A percentile compares a stretch with the other conserved stretches of the same genome.
Conservation (phyloP, 768 basidiomycete species). For the Candolleomyces eurysporus region DNA sequence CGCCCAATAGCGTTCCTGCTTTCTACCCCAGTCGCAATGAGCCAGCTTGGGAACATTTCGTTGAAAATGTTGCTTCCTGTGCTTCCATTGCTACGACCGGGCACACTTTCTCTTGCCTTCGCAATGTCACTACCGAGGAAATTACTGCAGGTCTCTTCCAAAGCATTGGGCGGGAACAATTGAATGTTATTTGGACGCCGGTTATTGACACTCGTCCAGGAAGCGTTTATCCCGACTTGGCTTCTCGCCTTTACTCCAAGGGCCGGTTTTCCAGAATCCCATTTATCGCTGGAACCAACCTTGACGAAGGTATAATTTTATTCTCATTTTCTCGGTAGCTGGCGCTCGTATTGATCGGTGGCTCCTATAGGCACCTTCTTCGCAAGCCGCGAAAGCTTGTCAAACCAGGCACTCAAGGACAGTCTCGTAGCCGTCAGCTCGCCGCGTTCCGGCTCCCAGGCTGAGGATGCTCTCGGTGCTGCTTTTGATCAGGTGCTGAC, state of each 20-base stretch:
- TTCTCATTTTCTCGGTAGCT: too few relatives aligned
- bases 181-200: slow-evolving; percentile 29
- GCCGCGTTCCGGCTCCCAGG: too few relatives aligned
- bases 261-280: slow-evolving; percentile 33
- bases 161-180: too few relatives aligned
- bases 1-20: slow-evolving; percentile 32
- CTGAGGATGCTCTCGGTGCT: slow-evolving; percentile 14
- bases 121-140: slow-evolving; percentile 19
- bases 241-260: slow-evolving; percentile 29
- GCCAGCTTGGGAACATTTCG: slow-evolving; percentile 38
- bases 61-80: slow-evolving; percentile 33
- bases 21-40: slow-evolving; percentile 30
- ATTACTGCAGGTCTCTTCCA: slow-evolving; percentile 17
- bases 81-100: slow-evolving; percentile 19
- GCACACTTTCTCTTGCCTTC: slow-evolving; percentile 35
- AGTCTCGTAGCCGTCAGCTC: too few relatives aligned
- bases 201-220: slow-evolving; percentile 38
- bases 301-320: too few relatives aligned
- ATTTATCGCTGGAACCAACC: slow-evolving; percentile 42
- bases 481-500: slow-evolving; percentile 27
- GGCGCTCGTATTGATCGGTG: too few relatives aligned
- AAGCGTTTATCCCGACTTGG: slow-evolving; percentile 37
- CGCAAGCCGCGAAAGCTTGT: slow-evolving; percentile 21
- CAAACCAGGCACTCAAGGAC: slow-evolving; percentile 22
- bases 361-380: slow-evolving; percentile 17